Percentiles rank a stretch among this genome's conserved stretches.
These are phyloP conservation scores for Tuber microsphaerosporum DNA, from an alignment of 495 filamentous ascomycete genomes.

Conservation along the genomic window DNA sequence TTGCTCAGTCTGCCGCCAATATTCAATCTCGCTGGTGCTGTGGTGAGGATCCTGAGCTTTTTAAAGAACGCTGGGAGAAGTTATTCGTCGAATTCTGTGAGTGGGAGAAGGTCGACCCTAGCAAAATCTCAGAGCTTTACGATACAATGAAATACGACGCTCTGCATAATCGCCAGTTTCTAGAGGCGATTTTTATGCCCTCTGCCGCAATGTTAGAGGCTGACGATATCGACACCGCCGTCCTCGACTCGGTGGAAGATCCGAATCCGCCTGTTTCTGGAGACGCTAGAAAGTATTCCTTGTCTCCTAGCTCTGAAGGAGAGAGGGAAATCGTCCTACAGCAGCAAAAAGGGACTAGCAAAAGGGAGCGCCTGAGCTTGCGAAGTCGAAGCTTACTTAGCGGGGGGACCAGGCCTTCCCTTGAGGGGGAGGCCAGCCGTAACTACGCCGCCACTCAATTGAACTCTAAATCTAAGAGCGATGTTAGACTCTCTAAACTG, in stretches of 20 bases:
- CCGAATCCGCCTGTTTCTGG: background rate
- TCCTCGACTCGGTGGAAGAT: constrained; percentile 42
- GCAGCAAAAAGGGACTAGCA: constrained; percentile 13
- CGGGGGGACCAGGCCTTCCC: constrained; percentile 16
- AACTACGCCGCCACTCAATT: constrained; percentile 60
- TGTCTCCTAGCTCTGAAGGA: constrained; percentile 33
- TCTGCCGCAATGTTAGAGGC: constrained; percentile 60
- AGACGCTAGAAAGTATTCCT: constrained; percentile 23
- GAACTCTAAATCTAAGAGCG: constrained; percentile 72
- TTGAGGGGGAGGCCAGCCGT: constrained; percentile 38
- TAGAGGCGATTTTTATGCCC: constrained; percentile 98
- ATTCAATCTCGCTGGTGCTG: constrained; percentile 95
- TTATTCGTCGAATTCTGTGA: constrained; percentile 94
- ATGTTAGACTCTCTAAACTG: constrained; percentile 75
- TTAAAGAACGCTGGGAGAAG: constrained; percentile 97
- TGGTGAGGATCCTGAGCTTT: constrained; percentile 87
- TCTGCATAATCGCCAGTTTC: constrained; percentile 86
- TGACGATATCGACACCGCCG: constrained; percentile 44
- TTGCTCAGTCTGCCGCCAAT: constrained; percentile 47
- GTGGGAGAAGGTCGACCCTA: constrained; percentile 92
- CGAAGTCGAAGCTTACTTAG: constrained; percentile 34
- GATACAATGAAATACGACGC: constrained; percentile 99
- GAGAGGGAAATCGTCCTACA: constrained; percentile 15
- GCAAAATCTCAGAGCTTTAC: constrained; percentile 94
- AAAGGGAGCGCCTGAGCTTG: constrained; percentile 30